Evolutionary conservation across 768 basidiomycete genomes (phyloP).

Genomic region (Psilocybe azurescens): DNA sequence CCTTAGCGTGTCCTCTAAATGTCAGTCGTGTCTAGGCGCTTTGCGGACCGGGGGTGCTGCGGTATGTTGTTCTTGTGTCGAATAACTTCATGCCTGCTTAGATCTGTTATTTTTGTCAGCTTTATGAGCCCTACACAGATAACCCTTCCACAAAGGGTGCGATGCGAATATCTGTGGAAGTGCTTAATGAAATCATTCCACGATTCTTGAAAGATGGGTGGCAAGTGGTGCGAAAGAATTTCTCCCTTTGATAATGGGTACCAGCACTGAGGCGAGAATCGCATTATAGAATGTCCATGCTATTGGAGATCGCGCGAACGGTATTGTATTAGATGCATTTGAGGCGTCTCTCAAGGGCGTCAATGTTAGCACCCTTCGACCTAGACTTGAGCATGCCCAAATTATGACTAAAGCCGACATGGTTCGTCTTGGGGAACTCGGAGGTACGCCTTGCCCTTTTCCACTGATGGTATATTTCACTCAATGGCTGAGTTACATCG

Average conservation of each 20-base stretch:
- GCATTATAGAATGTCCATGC: constrained; percentile 78
- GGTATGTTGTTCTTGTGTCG: constrained; percentile 42
- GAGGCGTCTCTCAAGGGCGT: constrained; percentile 65
- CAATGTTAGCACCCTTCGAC: constrained; percentile 68
- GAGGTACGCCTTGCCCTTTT: constrained; percentile 54
- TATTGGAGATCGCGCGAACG: constrained; percentile 88
- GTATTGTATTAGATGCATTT: constrained; percentile 82
- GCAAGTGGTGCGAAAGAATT: constrained; percentile 75
- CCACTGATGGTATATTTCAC: not conserved
- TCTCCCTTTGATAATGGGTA: not conserved
- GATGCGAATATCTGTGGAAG: constrained; percentile 70
- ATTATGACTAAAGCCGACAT: constrained; percentile 79
- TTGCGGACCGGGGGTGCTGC: constrained; percentile 89
- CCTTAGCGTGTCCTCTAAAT: constrained; percentile 4
- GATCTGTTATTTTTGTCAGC: constrained; percentile 36
- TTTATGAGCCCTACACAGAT: constrained; percentile 84
- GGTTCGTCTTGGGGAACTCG: constrained; percentile 74
- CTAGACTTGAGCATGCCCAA: constrained; percentile 91
- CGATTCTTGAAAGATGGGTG: constrained; percentile 80
- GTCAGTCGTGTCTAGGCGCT: constrained; percentile 57
- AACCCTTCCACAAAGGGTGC: constrained; percentile 78
- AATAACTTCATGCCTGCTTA: not conserved
- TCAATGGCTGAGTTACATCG: constrained; percentile 1
- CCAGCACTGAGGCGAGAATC: not conserved
- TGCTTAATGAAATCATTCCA: constrained; percentile 65